Conservation (phyloP, 1,139 yeast species). For the Yamadazyma blattariae region DNA sequence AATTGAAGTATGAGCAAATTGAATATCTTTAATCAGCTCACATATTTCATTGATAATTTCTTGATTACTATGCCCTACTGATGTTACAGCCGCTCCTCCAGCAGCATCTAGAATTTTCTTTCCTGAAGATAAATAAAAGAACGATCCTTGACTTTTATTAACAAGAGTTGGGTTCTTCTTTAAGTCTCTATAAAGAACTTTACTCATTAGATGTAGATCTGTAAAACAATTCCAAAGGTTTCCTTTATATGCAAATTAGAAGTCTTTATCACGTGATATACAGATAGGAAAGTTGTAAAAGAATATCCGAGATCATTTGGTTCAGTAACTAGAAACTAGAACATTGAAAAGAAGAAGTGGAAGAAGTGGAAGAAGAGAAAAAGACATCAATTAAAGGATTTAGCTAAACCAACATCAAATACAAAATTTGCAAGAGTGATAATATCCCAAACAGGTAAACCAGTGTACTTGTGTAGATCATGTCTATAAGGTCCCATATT, state of each 20-base stretch:
- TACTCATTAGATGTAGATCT: background rate
- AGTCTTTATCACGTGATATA: too few species aligned
- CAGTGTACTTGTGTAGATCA: conserved; percentile 13
- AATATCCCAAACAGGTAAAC: conserved; percentile 22
- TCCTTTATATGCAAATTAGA: too few species aligned
- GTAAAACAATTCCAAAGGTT: too few species aligned
- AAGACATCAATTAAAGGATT: too few species aligned
- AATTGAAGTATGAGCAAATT: conserved; percentile 41
- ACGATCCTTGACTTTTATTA: background rate
- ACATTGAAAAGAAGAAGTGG: too few species aligned
- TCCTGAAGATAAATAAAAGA: background rate
- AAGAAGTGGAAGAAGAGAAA: too few species aligned
- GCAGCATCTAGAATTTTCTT: conserved; percentile 43
- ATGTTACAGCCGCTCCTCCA: conserved; percentile 64
- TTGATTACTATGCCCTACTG: conserved; percentile 54
- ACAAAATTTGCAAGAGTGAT: conserved; percentile 16
- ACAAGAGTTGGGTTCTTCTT: background rate
- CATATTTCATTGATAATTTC: conserved; percentile 44
- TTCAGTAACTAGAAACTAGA: too few species aligned
- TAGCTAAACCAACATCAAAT: conserved; percentile 9
- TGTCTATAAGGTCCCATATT: conserved; percentile 24
- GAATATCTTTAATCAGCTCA: conserved; percentile 40
- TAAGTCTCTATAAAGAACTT: background rate
- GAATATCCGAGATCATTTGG: too few species aligned
- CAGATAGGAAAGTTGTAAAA: too few species aligned